Base-by-base conservation (phyloP, 805 yeast genomes). In the Metschnikowia corniflorae region DNA sequence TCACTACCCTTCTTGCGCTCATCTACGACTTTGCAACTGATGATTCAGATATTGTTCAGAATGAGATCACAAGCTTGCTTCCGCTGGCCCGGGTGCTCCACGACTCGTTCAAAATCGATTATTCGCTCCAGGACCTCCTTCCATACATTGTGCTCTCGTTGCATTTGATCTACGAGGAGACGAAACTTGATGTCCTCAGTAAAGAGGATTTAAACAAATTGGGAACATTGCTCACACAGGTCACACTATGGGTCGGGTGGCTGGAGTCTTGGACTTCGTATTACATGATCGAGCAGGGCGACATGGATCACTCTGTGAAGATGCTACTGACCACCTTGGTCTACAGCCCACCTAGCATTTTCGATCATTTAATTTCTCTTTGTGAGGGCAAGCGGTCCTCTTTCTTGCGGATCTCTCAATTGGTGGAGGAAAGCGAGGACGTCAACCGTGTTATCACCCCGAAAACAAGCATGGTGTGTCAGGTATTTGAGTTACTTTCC, bases 91-190 rank as follows among this genome's bases (percentile, higher is more conserved):
- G 52, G 38, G 12, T 16, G 5, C 43, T 68, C 8, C 55, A 54
- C n/a, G 45, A 48, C 12, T 40, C 47, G n/a, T 54, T 57, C 26
- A 42, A 49, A 16, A 44, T 58, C 24, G 58, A 63, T 37, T 73
- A 71, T 39, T 55, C 72, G 5, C 58, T 80, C 21, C 60, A 66
- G n/a, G 77, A 77, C 20, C 58, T 78, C 49, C 61, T 80, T 0
- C 83, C 91, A 0, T 78, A 75, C 40, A 70, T 86, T 8, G 70
- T 80, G 0, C 58, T 84, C 17, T 76, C 88, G 0, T 59, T 91
- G 31, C 97, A 89, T 60, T 52, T 88, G 25, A 61, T 86, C 2
- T 64, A 88, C 36, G 97, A 91, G 55, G 97, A 91, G 42, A 57
- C 72, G 30, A 70, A 73, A 34, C 62, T 91, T 20, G 78, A 83